phyloP scores from a whole-genome alignment of 31 red algal genomes.

The Endocladia muricata region DNA sequence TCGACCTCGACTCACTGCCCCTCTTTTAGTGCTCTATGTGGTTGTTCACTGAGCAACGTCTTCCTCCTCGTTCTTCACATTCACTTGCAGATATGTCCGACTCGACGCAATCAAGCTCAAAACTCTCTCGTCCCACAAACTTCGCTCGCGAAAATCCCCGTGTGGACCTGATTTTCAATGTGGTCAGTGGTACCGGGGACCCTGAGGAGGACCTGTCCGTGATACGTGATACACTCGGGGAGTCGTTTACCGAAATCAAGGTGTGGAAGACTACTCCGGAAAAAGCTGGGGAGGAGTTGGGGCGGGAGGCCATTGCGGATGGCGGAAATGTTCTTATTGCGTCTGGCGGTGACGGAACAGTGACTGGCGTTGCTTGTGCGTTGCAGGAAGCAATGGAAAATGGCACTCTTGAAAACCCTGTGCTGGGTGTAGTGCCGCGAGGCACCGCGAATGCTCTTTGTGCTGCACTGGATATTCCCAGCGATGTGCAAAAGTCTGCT shows the following conservation, averaged over 20 bases:
- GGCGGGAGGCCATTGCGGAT: slow-evolving; percentile 27
- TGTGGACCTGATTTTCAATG: slow-evolving; percentile 77
- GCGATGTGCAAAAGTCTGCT: slow-evolving; percentile 12
- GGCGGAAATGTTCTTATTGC: slow-evolving; percentile 41
- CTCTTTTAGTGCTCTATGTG: too few species aligned
- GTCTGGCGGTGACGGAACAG: slow-evolving; percentile 61
- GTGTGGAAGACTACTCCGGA: slow-evolving; percentile 44
- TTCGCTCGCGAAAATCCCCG: slow-evolving; percentile 22
- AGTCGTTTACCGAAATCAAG: slow-evolving; percentile 22
- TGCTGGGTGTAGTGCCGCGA: slow-evolving; percentile 59
- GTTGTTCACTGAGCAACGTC: too few species aligned
- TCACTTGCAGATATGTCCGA: neutral
- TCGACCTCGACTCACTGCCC: too few species aligned
- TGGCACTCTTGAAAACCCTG: neutral
- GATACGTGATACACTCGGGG: slow-evolving; percentile 2
- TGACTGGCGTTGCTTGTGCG: slow-evolving; percentile 19
- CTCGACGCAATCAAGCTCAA: neutral
- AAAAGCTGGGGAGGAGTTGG: slow-evolving; percentile 20
- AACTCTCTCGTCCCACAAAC: neutral
- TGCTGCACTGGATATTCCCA: slow-evolving; percentile 65
- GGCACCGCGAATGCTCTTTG: slow-evolving; percentile 72
- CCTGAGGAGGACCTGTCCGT: slow-evolving; percentile 26
- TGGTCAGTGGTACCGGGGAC: slow-evolving; percentile 37
- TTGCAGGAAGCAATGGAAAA: neutral
- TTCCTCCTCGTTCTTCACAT: too few species aligned